Percentiles rank a stretch among this genome's conserved stretches.
These are phyloP conservation scores for Kwoniella sp. DNA, from an alignment of 768 basidiomycete genomes.

Conservation along the genomic window DNA sequence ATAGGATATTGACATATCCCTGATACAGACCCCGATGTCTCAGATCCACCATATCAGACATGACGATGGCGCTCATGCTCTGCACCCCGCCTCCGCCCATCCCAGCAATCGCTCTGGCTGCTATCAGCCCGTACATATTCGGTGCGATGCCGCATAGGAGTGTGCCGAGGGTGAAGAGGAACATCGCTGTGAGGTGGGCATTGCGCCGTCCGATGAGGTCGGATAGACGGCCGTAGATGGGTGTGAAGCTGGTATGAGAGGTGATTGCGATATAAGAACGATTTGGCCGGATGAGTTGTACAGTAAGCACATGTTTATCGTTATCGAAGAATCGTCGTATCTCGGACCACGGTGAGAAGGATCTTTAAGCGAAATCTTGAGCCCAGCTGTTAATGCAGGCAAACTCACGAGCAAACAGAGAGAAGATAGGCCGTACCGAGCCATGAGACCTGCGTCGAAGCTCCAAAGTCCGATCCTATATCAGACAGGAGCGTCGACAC, in stretches of 20 bases:
- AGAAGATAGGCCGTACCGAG: conserved; percentile 51
- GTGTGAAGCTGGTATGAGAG: conserved; percentile 38
- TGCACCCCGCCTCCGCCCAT: conserved; percentile 46
- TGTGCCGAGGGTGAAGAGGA: conserved; percentile 42
- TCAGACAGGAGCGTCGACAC: conserved; percentile 40
- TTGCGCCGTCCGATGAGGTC: conserved; percentile 41
- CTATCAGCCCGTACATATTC: conserved; percentile 38
- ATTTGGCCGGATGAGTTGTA: too few relatives aligned
- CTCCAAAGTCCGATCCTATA: conserved; percentile 40
- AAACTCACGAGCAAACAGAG: conserved; percentile 33
- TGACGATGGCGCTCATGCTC: conserved; percentile 61
- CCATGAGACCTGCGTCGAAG: conserved; percentile 49
- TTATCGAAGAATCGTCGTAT: too few relatives aligned
- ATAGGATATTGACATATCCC: conserved; percentile 58
- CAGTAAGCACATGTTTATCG: too few relatives aligned
- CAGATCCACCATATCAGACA: conserved; percentile 87
- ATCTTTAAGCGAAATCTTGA: too few relatives aligned
- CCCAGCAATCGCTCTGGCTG: conserved; percentile 38
- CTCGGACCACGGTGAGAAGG: too few relatives aligned
- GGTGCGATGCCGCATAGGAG: conserved; percentile 40
- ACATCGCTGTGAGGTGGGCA: conserved; percentile 33
- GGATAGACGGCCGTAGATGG: conserved; percentile 46
- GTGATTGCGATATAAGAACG: too few relatives aligned
- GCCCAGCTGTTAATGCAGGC: background rate
- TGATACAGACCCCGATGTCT: conserved; percentile 86